Evolutionary conservation across 1,284 basidiomycete species (phyloP), one percentile per base, ranked within the genome.

Genomic region (Cryptococcus neoformans): DNA sequence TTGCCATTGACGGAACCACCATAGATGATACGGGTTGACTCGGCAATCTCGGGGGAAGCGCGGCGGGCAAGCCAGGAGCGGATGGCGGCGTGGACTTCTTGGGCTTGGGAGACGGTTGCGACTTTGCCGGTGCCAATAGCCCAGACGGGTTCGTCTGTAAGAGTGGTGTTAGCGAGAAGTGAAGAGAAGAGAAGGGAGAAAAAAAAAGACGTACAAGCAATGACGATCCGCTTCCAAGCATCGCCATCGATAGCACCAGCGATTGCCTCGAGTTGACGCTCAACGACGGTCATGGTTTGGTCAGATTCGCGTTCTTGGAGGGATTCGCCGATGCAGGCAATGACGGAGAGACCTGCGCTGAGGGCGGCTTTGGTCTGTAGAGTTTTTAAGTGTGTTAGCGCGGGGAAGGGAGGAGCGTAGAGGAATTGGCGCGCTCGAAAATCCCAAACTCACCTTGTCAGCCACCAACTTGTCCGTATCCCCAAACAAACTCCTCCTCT

Each of bases 81-180:
- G 69, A 94, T 88, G 62, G 88, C 87, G 48, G 83, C 83, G 76
- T 99, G 96, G 1, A 91, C 87, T 52, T 95, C 90, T 79, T 99
- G 94, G 2, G 96, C 96, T 78, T 83, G 78, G 49, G 66, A 56
- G 44, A 89, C 82, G 40, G 92, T 92, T 44, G 96, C 95, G 59
- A 97, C 94, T 80, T 92, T 95, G 65, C 92, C 93, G 17, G 93
- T 97, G 55, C 94, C 95, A 75, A 99, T 99, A 44, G 95, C 96
- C 96, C 95, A 99, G 36, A 99, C 95, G 48, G 92, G 91, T 77
- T 94, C 91, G 77, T 93, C 68, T 70, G 49, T 39, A 36, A 14
- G 21, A 8, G 11, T 21, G 3, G 21, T 21, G 21, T 21, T 21
- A 21, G 21, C 21, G 21, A 21, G 21, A 21, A 21, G 21, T 21